Base-by-base conservation (phyloP, 1,284 basidiomycete species). In the Microbotryum lychnidis-dioicae region DNA sequence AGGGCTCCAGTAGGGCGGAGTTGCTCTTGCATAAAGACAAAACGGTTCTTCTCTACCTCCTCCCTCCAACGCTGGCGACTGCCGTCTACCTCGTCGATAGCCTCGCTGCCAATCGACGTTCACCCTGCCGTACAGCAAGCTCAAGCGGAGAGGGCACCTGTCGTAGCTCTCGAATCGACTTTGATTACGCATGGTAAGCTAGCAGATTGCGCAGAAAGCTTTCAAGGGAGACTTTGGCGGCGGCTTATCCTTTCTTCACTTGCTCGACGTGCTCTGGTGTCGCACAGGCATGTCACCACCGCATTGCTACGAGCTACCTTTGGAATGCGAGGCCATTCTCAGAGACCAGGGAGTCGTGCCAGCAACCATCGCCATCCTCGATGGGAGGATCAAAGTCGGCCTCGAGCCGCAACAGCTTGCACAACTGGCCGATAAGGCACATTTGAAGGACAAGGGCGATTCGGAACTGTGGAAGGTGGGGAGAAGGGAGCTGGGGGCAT, bases 361-460 rank as follows among this genome's bases (percentile, higher is more conserved):
- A 2, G 93, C 94, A 0, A 97, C 93, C 0, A 88, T 97, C 63
- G 94, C 87, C 5, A 75, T 99, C 48, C 79, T 97, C 44, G 80
- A 80, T 37, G 94, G 94, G 9, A 81, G 84, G 31, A 81, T 96
- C 64, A 90, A 92, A 75, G 83, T 98, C 65, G 96, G 96, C 0
- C 77, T 98, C 46, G 77, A 82, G 20, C 73, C 78, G 4, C 62
- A 75, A 3, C 83, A 97, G 70, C 78, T 97, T 3, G 83, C 84
- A 66, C 77, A 82, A 53, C 78, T 98, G 27, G 87, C 89, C 1
- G 83, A 85, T 70, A 54, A 50, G 23, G 65, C 65, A 2, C 63
- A 61, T 56, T 54, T 21, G 44, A 56, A 56, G 33, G 56, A 62
- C 51, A 42, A 42, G 37, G 50, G 56, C 14, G 57, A 58, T 79